These are phyloP conservation scores for Penicillium sp. DNA, from an alignment of 2,329 filamentous ascomycete genomes.

Conservation along the genomic window DNA sequence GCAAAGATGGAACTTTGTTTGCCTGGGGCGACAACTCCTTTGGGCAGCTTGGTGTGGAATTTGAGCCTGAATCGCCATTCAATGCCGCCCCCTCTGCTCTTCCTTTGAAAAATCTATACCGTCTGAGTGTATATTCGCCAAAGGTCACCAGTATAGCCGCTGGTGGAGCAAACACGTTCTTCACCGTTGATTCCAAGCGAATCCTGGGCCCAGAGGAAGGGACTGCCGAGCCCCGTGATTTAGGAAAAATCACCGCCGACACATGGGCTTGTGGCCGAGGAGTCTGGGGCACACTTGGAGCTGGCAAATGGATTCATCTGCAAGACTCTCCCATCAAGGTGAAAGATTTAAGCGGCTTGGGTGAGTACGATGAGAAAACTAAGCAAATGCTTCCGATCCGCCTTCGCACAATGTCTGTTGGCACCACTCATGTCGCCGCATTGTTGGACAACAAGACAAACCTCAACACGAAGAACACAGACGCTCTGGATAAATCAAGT, in stretches of 20 bases:
- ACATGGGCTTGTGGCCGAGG: slow-evolving; percentile 87
- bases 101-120: slow-evolving; percentile 73
- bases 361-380: slow-evolving; percentile 79
- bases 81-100: slow-evolving; percentile 74
- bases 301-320: slow-evolving; percentile 85
- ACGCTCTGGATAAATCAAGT: slow-evolving; percentile 67
- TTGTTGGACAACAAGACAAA: slow-evolving; percentile 81
- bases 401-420: slow-evolving; percentile 72
- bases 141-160: slow-evolving; percentile 79
- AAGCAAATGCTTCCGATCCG: slow-evolving; percentile 76
- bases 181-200: slow-evolving; percentile 77
- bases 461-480: slow-evolving; percentile 57
- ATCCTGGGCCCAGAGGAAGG: slow-evolving; percentile 54
- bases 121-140: slow-evolving; percentile 64
- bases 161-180: slow-evolving; percentile 84
- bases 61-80: slow-evolving; percentile 62
- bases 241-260: slow-evolving; percentile 69
- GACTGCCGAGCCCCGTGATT: slow-evolving; percentile 42
- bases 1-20: slow-evolving; percentile 77
- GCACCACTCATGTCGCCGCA: slow-evolving; percentile 78
- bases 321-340: slow-evolving; percentile 79
- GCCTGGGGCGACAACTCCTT: slow-evolving; percentile 88
- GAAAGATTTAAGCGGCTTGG: slow-evolving; percentile 79
- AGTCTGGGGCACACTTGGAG: slow-evolving; percentile 81
- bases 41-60: slow-evolving; percentile 88